Base-by-base conservation (phyloP, 2,329 filamentous ascomycete species). In the Colletotrichum caudatum region DNA sequence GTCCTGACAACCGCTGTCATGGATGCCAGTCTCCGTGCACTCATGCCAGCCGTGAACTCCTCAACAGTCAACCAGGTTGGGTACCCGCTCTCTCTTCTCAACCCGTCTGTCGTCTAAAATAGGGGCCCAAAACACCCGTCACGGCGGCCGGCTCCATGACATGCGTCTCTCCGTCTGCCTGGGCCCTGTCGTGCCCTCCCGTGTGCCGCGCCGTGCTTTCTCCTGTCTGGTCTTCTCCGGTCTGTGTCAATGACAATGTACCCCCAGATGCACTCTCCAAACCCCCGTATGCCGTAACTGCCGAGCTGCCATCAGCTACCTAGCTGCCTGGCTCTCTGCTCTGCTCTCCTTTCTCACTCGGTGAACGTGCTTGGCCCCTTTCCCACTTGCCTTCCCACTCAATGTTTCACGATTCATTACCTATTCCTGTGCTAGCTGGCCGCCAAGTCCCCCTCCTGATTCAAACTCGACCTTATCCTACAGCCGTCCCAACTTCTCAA, bases 391-490 rank as follows among this genome's bases (percentile, higher is more conserved):
- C 59, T 54, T 70, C 50, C 68, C 51, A 67, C 53, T 46, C 59
- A 63, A 68, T 69, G 69, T 71, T 69, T 64, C 65, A 64, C 64
- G 64, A 69, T 58, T 71, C 69, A 41, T 39, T 53, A 37, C 35
- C 35, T 37, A 54, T 67, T 58, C 64, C 35, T 57, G 57, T 61
- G 23, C 59, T 54, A 59, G 23, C 59, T 54, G 65, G 53, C 65
- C 65, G 64, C 69, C 69, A 71, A 71, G 69, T 48, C 64, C 53
- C 7, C 9, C 51, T 63, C 64, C 69, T 64, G 69, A 56, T 64
- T 69, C 64, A 69, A 69, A 46, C 35, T n/a, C 44, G 37, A 59
- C 50, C 48, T 48, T 59, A 41, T 59, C 50, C 41, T 59, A 51
- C 23, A 58, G 26, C 69, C 69, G 46, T 64, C 69, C 62, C 65